Conservation (phyloP, 768 basidiomycete genomes). For the Leccinum incarnatum region DNA sequence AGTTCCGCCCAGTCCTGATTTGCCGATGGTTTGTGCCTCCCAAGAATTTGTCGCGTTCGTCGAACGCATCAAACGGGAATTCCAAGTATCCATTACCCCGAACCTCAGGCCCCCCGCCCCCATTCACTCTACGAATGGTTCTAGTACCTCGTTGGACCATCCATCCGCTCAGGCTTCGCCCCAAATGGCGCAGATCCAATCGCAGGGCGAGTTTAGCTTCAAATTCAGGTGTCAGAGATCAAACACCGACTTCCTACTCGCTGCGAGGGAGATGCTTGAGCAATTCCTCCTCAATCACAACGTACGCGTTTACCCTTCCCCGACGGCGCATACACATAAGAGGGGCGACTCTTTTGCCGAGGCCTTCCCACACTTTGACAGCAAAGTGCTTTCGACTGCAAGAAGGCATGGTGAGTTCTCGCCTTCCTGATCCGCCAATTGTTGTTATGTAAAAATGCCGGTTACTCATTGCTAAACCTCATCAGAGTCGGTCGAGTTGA, state of each 20-base stretch:
- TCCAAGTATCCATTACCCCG: conserved; percentile 86
- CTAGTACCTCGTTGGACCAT: conserved; percentile 49
- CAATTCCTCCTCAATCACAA: conserved; percentile 85
- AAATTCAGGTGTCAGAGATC: conserved; percentile 95
- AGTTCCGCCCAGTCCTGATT: conserved; percentile 79
- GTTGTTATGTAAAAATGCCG: conserved; percentile 9
- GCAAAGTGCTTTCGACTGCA: conserved; percentile 83
- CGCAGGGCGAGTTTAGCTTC: conserved; percentile 74
- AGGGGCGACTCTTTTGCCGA: conserved; percentile 92
- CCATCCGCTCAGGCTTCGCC: conserved; percentile 26
- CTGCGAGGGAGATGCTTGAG: conserved; percentile 90
- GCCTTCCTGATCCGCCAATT: conserved; percentile 30
- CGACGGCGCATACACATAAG: conserved; percentile 76
- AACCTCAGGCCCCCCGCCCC: conserved; percentile 56
- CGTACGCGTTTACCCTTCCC: conserved; percentile 77
- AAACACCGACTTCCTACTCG: conserved; percentile 89
- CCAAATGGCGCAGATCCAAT: conserved; percentile 19
- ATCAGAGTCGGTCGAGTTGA: conserved; percentile 74
- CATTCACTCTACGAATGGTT: conserved; percentile 43
- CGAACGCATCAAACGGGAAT: conserved; percentile 89
- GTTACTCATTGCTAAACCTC: conserved; percentile 5
- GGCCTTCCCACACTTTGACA: conserved; percentile 95
- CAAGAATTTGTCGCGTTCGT: conserved; percentile 84
- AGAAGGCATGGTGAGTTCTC: conserved; percentile 54
- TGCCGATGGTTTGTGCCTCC: conserved; percentile 70